phyloP scores from a whole-genome alignment of 768 basidiomycete genomes.

The Tubosaeta sp. region DNA sequence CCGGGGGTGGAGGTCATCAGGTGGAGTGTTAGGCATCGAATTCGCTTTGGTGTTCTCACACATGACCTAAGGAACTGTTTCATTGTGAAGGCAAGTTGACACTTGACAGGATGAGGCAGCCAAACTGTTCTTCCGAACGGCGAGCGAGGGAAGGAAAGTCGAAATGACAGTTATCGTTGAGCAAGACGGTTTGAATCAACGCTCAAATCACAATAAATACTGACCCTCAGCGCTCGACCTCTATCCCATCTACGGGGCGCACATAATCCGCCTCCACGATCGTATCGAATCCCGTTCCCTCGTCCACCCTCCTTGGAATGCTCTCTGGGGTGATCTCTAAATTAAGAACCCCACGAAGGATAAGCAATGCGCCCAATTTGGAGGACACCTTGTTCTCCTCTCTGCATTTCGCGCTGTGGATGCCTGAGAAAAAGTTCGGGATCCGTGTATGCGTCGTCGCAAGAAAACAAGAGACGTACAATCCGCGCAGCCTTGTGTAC shows the following conservation, averaged over 20 bases:
- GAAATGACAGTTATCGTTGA: too few relatives aligned
- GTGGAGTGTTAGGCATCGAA: too few relatives aligned
- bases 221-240: constrained; percentile 37
- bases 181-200: too few relatives aligned
- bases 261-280: constrained; percentile 52
- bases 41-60: too few relatives aligned
- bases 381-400: constrained; percentile 71
- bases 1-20: too few relatives aligned
- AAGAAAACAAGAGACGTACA: constrained; percentile 43
- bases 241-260: constrained; percentile 39
- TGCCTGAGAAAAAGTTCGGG: constrained; percentile 41
- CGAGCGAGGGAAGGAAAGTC: too few relatives aligned
- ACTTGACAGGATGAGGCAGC: too few relatives aligned
- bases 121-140: too few relatives aligned
- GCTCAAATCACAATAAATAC: neutral
- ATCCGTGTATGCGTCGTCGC: neutral
- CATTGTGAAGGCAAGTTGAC: too few relatives aligned
- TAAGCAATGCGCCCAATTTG: constrained; percentile 68
- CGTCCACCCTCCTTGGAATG: constrained; percentile 33
- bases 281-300: constrained; percentile 38
- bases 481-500: constrained; percentile 62
- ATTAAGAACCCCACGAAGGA: constrained; percentile 59
- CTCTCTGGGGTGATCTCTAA: constrained; percentile 35
- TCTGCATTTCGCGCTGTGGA: constrained; percentile 60
- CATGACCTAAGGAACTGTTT: too few relatives aligned